phyloP scores from a whole-genome alignment of 352 stramenopile species.

The Phytophthora rubi region DNA sequence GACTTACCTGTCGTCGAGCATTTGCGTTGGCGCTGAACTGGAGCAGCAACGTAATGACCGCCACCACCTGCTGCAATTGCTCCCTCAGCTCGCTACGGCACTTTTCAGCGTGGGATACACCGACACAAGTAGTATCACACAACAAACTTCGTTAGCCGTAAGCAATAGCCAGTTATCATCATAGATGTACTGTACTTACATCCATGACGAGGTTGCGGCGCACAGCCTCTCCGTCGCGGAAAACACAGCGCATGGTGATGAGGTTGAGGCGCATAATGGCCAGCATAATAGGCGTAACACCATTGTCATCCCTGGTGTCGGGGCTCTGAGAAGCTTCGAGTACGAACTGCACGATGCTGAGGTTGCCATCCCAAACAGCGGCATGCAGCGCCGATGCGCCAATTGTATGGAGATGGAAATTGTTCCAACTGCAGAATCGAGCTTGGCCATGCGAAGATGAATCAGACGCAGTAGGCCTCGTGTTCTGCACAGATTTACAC shows the following conservation, averaged over 20 bases:
- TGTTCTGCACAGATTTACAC: neutral
- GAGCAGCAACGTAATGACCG: conserved; percentile 17
- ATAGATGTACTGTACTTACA: conserved; percentile 11
- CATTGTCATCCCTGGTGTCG: conserved; percentile 23
- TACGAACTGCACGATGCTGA: conserved; percentile 15
- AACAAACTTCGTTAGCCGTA: no score
- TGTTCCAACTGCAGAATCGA: conserved; percentile 20
- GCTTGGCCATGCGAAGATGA: conserved; percentile 4
- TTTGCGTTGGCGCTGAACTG: conserved; percentile 13
- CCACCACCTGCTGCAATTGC: conserved; percentile 6
- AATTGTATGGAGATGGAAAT: conserved; percentile 30
- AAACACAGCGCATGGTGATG: conserved; percentile 30
- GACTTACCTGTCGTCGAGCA: conserved; percentile 14
- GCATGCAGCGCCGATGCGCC: conserved; percentile 31
- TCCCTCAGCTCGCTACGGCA: conserved; percentile 27
- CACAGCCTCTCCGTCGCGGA: conserved; percentile 16
- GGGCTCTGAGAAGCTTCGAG: conserved; percentile 23
- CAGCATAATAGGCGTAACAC: conserved; percentile 33
- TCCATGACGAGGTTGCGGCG: conserved; percentile 32
- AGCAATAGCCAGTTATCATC: neutral
- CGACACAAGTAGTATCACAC: no score
- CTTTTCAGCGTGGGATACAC: conserved; percentile 1
- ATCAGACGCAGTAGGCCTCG: neutral
- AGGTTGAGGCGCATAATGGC: conserved; percentile 26
- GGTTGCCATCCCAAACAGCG: conserved; percentile 18